phyloP scores from a whole-genome alignment of 192 early-diverging fungal species.

The Endogone sp. region DNA sequence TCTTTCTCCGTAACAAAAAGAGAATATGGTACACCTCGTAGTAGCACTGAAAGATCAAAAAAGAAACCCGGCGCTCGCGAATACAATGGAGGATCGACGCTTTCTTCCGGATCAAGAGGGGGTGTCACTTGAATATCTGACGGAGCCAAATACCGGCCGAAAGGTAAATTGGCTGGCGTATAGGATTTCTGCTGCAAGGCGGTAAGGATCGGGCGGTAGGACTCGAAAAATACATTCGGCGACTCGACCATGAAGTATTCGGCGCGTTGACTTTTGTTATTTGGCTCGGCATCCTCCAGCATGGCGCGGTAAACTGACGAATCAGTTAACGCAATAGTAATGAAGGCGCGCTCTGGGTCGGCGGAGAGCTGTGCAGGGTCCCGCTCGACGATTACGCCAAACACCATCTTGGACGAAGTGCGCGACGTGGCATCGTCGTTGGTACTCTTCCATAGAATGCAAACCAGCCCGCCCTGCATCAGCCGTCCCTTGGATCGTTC shows the following conservation, averaged over 20 bases:
- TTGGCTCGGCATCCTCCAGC: background rate
- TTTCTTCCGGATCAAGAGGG: background rate
- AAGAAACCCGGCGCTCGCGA: conserved; percentile 11
- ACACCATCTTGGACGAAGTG: background rate
- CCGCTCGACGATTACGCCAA: background rate
- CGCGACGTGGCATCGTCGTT: background rate
- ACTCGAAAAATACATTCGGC: conserved; percentile 25
- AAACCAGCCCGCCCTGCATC: conserved; percentile 43
- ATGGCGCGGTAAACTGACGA: background rate
- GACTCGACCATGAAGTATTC: conserved; percentile 16
- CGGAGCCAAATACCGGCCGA: conserved; percentile 15
- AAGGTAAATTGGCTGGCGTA: conserved; percentile 14
- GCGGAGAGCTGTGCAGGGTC: background rate
- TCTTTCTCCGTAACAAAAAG: background rate
- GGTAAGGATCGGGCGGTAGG: conserved; percentile 22
- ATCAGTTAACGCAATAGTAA: background rate
- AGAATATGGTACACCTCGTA: background rate
- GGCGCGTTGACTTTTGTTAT: background rate
- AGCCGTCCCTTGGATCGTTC: conserved; percentile 31
- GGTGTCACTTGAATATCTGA: background rate
- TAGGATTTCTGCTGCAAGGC: conserved; percentile 19
- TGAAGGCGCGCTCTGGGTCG: background rate
- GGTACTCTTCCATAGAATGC: conserved; percentile 18
- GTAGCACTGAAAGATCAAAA: conserved; percentile 21
- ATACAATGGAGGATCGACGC: conserved; percentile 11